Percentiles rank a stretch among this genome's conserved stretches.
phyloP scores from a whole-genome alignment of 1,139 yeast species.

The Diutina sp. region DNA sequence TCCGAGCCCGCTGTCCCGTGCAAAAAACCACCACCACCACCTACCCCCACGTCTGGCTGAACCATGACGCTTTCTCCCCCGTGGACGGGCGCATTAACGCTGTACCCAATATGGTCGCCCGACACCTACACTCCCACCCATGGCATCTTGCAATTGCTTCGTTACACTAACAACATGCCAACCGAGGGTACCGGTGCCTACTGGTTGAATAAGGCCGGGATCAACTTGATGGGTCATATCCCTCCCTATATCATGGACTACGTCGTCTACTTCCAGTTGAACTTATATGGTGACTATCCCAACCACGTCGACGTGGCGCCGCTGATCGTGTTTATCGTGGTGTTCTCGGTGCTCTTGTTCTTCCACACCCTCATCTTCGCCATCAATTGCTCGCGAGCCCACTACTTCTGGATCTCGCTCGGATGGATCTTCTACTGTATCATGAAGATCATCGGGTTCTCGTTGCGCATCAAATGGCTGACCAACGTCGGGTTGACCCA shows the following conservation, averaged over 20 bases:
- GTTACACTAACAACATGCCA: slow-evolving; percentile 24
- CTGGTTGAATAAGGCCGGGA: slow-evolving; percentile 17
- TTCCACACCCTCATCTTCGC: slow-evolving; percentile 8
- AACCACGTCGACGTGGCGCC: background rate
- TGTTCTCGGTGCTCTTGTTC: background rate
- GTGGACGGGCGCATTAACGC: background rate
- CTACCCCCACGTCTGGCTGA: no score
- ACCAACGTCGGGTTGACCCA: background rate
- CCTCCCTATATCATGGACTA: slow-evolving; percentile 4
- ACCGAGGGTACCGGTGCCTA: slow-evolving; percentile 40
- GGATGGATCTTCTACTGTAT: background rate
- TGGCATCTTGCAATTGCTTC: slow-evolving; percentile 21
- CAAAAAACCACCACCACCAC: no score
- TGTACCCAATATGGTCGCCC: background rate
- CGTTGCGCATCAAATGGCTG: background rate
- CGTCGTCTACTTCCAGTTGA: background rate
- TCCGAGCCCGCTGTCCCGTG: no score
- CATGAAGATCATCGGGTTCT: background rate
- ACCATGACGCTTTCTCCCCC: background rate
- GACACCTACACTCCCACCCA: slow-evolving; percentile 9
- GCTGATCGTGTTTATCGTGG: background rate
- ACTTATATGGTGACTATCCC: background rate
- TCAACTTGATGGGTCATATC: slow-evolving; percentile 11
- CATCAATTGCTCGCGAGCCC: slow-evolving; percentile 2
- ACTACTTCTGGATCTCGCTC: slow-evolving; percentile 1